These are phyloP conservation scores for Craterostigma plantagineum DNA, from an alignment of 257 asterid species.

Conservation along the genomic window DNA sequence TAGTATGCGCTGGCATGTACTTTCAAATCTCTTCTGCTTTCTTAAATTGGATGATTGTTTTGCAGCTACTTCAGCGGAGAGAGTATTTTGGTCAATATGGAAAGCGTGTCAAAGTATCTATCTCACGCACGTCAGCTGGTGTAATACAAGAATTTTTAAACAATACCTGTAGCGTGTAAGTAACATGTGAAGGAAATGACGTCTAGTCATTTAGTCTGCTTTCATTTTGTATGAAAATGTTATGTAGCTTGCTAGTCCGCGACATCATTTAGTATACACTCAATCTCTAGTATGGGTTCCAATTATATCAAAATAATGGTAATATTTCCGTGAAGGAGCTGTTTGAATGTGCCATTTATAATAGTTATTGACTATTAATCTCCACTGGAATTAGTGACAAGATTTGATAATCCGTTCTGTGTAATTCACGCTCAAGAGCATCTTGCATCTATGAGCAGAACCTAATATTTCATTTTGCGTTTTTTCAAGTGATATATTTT, in stretches of 20 bases:
- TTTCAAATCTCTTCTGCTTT: conserved; percentile 4
- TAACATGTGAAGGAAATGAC: conserved; percentile 6
- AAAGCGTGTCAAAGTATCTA: conserved; percentile 80
- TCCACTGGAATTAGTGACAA: background rate
- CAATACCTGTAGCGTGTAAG: conserved; percentile 96
- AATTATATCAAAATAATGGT: background rate
- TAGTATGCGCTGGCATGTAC: conserved; percentile 1
- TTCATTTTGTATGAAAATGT: background rate
- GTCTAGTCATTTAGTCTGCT: background rate
- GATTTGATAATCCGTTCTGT: background rate
- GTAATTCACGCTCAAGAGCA: background rate
- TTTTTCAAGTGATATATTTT: background rate
- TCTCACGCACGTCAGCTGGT: conserved; percentile 85
- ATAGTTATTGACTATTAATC: background rate
- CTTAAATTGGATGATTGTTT: conserved; percentile 5
- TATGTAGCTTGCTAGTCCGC: background rate
- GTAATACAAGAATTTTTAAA: conserved; percentile 78
- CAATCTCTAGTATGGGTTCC: background rate
- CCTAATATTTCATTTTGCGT: background rate
- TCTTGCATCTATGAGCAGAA: background rate
- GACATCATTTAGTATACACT: background rate
- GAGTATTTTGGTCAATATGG: conserved; percentile 91
- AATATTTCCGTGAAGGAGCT: background rate
- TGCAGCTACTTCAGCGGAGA: conserved; percentile 67
- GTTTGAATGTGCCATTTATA: background rate